Base-by-base conservation (phyloP, 106 monocot species). In the Xerophyta viscosa region DNA sequence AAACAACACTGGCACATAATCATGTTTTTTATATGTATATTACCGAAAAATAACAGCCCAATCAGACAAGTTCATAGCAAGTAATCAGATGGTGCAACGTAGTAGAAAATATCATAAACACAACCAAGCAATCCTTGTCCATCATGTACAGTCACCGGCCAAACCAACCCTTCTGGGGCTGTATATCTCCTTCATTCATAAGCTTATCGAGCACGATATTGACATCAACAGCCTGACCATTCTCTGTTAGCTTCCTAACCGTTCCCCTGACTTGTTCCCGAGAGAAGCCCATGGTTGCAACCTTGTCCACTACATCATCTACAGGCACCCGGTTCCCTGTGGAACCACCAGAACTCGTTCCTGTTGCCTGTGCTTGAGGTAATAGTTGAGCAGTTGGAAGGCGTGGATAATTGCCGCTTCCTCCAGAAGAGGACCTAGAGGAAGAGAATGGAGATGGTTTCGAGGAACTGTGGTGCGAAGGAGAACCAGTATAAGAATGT, bases 131-230 rank as follows among this genome's bases (percentile, higher is more conserved):
- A 50, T 25, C 11, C 11, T 4, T 1, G 1, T 11, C 3, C 17
- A 54, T 1, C 54, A 27, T 31, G 15, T 20, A 61, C 23, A 29
- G 57, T 71, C 49, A 75, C 25, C 68, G 57, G 18, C 75, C 75
- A 58, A 75, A 75, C 75, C 75, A 75, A 27, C 75, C 75, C 28
- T 75, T 75, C 29, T 62, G 62, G 0, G 75, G 64, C 39, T 75
- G 75, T 25, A 68, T 68, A 15, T 79, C 79, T 10, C 56, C 60
- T 15, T 47, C 84, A 36, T 85, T 85, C 75, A 72, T 85, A 33
- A 85, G 78, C 65, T 85, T 85, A 58, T 85, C 84, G 41, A 85
- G 69, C 50, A 85, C 84, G 24, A 75, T 65, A 37, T 79, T 85
- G 45, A 85, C 58, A 62, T 85, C 79, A 11, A 79, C 75, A 0